These are phyloP conservation scores for Emericellopsis terricola DNA, from an alignment of 495 filamentous ascomycete genomes.

Conservation along the genomic window DNA sequence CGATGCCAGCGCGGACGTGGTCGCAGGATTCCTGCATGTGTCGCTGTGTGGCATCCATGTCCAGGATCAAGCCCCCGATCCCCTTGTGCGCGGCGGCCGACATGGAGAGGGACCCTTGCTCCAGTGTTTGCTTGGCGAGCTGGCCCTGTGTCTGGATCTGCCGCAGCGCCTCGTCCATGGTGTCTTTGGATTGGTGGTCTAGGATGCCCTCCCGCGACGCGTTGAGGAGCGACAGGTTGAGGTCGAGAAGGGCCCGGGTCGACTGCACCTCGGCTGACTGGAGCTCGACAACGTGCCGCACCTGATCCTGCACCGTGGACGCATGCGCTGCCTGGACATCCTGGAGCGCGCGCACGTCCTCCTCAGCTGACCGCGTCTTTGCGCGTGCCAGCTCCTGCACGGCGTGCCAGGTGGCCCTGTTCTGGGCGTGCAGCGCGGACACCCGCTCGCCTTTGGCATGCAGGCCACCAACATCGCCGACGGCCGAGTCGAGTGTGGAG, in stretches of 20 bases:
- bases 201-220: conserved; percentile 46
- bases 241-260: conserved; percentile 48
- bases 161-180: conserved; percentile 81
- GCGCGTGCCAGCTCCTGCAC: conserved; percentile 57
- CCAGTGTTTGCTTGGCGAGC: conserved; percentile 77
- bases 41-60: conserved; percentile 9
- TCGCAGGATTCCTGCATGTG: conserved; percentile 68
- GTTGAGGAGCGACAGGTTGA: conserved; percentile 45
- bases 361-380: conserved; percentile 59
- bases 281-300: conserved; percentile 51
- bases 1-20: conserved; percentile 78
- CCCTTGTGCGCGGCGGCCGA: conserved; percentile 64
- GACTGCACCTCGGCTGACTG: conserved; percentile 51
- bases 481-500: conserved; percentile 52
- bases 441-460: conserved; percentile 71
- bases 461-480: conserved; percentile 60
- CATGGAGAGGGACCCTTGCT: conserved; percentile 77
- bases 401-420: conserved; percentile 59
- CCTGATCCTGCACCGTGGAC: conserved; percentile 42
- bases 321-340: conserved; percentile 50
- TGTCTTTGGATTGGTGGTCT: conserved; percentile 57
- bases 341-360: conserved; percentile 49
- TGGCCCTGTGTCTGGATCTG: conserved; percentile 80
- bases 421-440: conserved; percentile 60
- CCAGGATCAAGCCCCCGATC: conserved; percentile 13